Percentiles rank a stretch among this genome's conserved stretches.
Conservation (phyloP, 352 stramenopile species). For the Phytophthora sansomeana region DNA sequence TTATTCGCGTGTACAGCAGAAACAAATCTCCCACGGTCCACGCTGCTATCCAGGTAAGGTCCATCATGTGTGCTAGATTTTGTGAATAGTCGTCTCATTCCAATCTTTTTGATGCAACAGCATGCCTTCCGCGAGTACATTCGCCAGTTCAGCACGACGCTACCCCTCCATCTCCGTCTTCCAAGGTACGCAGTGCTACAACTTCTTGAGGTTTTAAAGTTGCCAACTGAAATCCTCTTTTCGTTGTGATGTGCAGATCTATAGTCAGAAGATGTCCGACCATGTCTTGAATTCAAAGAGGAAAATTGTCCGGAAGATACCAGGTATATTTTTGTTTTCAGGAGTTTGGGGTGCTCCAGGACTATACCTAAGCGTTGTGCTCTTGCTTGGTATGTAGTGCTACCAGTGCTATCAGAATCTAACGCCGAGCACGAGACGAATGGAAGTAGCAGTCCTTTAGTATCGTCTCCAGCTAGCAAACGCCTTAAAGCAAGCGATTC, state of each 20-base stretch:
- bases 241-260: constrained; percentile 14
- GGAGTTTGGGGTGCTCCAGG: not conserved
- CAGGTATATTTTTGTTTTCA: constrained; percentile 21
- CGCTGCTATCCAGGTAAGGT: constrained; percentile 62
- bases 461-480: constrained; percentile 25
- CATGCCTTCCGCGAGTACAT: constrained; percentile 69
- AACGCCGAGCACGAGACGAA: constrained; percentile 17
- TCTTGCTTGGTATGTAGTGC: not conserved
- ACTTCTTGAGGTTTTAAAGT: not conserved
- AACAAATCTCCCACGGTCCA: constrained; percentile 59
- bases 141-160: constrained; percentile 67
- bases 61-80: not conserved
- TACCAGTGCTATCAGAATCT: constrained; percentile 27
- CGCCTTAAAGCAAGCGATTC: constrained; percentile 18
- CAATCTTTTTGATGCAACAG: constrained; percentile 28
- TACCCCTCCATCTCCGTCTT: constrained; percentile 76
- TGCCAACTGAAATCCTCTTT: not conserved
- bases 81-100: not conserved
- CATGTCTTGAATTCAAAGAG: constrained; percentile 11
- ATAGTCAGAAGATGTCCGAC: constrained; percentile 17
- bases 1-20: constrained; percentile 83
- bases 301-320: constrained; percentile 32
- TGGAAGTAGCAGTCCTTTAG: constrained; percentile 1
- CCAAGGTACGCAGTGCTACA: constrained; percentile 51
- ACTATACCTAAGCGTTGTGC: not conserved